These are phyloP conservation scores for Cyathus striatus DNA, from an alignment of 768 basidiomycete genomes.

Conservation along the genomic window DNA sequence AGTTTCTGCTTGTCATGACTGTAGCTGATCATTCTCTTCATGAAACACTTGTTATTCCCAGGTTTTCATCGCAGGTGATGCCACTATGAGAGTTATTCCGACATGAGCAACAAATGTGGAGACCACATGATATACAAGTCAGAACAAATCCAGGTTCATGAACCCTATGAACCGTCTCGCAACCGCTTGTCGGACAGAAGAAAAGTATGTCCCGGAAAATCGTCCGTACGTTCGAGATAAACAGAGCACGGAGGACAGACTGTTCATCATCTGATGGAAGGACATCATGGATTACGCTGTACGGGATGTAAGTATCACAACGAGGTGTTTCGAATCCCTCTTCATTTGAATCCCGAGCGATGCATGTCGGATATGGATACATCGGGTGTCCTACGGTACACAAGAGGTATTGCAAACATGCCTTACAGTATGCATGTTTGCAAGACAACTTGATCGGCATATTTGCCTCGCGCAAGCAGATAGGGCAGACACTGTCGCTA, in stretches of 20 bases:
- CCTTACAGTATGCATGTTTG: slow-evolving; percentile 45
- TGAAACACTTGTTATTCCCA: no score
- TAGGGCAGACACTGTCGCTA: slow-evolving; percentile 22
- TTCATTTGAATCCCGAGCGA: slow-evolving; percentile 18
- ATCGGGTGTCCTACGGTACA: slow-evolving; percentile 21
- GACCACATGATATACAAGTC: slow-evolving; percentile 29
- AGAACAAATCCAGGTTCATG: slow-evolving; percentile 15
- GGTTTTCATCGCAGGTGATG: slow-evolving; percentile 26
- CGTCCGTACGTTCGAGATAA: slow-evolving; percentile 36
- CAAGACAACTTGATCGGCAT: slow-evolving; percentile 36
- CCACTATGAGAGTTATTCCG: slow-evolving; percentile 36
- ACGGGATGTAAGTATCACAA: slow-evolving; percentile 33
- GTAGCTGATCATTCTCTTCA: no score
- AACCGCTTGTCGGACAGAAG: slow-evolving; percentile 51
- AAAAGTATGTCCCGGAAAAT: slow-evolving; percentile 37
- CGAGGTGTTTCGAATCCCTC: slow-evolving; percentile 5
- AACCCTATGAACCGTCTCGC: slow-evolving; percentile 39
- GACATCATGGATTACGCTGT: slow-evolving; percentile 30
- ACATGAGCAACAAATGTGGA: slow-evolving; percentile 33
- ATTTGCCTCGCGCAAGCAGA: slow-evolving; percentile 31
- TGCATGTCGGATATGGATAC: slow-evolving; percentile 28
- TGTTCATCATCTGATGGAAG: slow-evolving; percentile 32
- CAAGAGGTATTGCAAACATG: slow-evolving; percentile 43
- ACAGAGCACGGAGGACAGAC: slow-evolving; percentile 33
- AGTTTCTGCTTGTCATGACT: no score